Evolutionary conservation across 1,284 basidiomycete genomes (phyloP), one percentile per base, ranked within the genome.

Genomic region (Termitomyces sp.): DNA sequence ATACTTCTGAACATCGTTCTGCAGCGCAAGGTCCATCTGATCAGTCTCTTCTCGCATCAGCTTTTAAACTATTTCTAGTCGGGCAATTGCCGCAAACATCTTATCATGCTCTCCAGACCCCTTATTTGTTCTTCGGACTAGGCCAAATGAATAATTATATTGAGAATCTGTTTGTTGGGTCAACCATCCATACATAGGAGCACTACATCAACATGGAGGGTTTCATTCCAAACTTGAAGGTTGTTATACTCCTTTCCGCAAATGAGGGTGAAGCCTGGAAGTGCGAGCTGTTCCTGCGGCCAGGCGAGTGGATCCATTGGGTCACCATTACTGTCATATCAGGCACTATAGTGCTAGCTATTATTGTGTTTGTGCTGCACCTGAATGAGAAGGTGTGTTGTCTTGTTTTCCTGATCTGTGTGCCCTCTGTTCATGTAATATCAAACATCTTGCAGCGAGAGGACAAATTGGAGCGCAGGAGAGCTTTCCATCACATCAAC

Each of bases 111-210:
- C 80, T 99, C 9, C 80, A 87, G 46, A 88, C 92, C 1, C 96
- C 97, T 0, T 97, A 97, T 65, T 84, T 92, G 2, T 97, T 95
- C 78, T 93, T 99, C 65, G 97, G 97, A 0, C 84, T 99, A 2
- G 97, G 97, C 0, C 83, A 97, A 40, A 99, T 96, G n/a, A 99
- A 99, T 73, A 99, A 99, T 69, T 99, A 99, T 71, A 93, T 99
- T 64, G 97, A 99, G 76, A 95, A 94, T 66, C 78, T 97, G 3
- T 93, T 94, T 65, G 88, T 96, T 8, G 94, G 94, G 11, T 87
- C 91, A 1, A 95, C 93, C 3, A 79, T 91, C 28, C 84, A 90
- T 58, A 71, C 77, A 4, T 62, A 70, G 35, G 67, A 84, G 42
- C 90, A 97, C 64, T 89, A 76, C 59, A 91, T 96, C 66, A 86